Base-by-base conservation (phyloP, 805 yeast genomes). In the Lachancea lanzarotensis region DNA sequence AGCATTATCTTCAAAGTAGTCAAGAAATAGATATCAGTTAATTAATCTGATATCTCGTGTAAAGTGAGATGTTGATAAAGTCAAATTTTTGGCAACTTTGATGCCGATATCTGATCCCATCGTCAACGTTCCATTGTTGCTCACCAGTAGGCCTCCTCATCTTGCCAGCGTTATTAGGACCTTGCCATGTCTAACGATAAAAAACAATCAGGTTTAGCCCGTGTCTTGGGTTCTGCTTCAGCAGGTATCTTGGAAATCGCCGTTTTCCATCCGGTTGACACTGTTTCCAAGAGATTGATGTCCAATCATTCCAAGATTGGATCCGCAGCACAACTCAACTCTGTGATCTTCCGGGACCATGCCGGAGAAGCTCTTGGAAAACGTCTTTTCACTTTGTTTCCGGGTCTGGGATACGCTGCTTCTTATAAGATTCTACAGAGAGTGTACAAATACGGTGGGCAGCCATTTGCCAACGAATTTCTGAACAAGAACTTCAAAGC, bases 391-490 rank as follows among this genome's bases (percentile, higher is more conserved):
- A 83, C 97, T 10, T 74, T 93, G 52, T 93, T 93, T 72, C 98
- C 99, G 16, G 99, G 99, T 65, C 76, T 93, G 52, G 98, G 98
- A 20, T 93, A 93, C 63, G 98, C 98, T 51, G 98, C 98, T 38
- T 86, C 89, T 53, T 93, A 93, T 75, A 93, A 93, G 70, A 84
- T 93, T 56, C 73, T 91, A 56, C 99, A 93, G 71, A 81, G 99
- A 72, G 97, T 93, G 45, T 93, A 93, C 78, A 93, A 93, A 71
- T 93, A 93, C 66, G 98, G 98, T 62, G 99, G 99, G 42, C 99
- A 93, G 72, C 98, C 99, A 39, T 90, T 88, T 63, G 99, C 91
- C 52, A 93, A 93, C 63, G 99, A 93, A 69, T 87, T 81, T 62
- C 75, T 93, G 63, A 78, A 84, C 57, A 73, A 75, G 54, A 84